These are phyloP conservation scores for Fusarium bulbicola DNA, from an alignment of 2,329 filamentous ascomycete genomes.

Conservation along the genomic window DNA sequence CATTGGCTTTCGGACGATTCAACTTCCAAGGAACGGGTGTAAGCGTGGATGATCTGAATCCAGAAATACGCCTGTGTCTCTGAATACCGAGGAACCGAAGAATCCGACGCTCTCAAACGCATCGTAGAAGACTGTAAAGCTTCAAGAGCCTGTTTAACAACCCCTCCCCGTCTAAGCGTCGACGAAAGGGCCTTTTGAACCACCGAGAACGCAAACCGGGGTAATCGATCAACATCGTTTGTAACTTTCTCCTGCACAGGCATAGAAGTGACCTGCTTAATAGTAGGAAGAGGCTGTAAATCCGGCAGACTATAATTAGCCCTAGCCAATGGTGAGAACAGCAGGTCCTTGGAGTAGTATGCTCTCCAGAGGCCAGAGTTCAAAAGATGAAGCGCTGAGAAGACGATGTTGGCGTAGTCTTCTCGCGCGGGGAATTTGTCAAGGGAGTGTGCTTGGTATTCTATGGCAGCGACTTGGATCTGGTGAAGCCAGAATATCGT, in stretches of 20 bases:
- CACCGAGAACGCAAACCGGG: slow-evolving; percentile 45
- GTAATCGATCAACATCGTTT: slow-evolving; percentile 32
- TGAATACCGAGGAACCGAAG: slow-evolving; percentile 40
- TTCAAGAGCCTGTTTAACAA: slow-evolving; percentile 42
- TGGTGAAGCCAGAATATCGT: slow-evolving; percentile 49
- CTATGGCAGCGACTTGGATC: slow-evolving; percentile 44
- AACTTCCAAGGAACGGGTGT: slow-evolving; percentile 21
- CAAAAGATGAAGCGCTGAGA: slow-evolving; percentile 42
- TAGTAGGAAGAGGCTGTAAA: slow-evolving; percentile 41
- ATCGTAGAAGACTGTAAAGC: slow-evolving; percentile 40
- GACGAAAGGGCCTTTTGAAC: slow-evolving; percentile 39
- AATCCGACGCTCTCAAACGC: slow-evolving; percentile 24
- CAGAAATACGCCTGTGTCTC: slow-evolving; percentile 48
- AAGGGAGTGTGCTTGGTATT: slow-evolving; percentile 30
- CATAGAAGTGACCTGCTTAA: background rate
- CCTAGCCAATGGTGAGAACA: slow-evolving; percentile 45
- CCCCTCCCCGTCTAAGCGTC: slow-evolving; percentile 29
- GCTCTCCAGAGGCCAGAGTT: slow-evolving; percentile 44
- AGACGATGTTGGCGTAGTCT: slow-evolving; percentile 39
- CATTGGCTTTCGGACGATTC: background rate
- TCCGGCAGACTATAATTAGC: slow-evolving; percentile 46
- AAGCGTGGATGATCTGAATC: slow-evolving; percentile 41
- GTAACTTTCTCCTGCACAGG: accelerated
- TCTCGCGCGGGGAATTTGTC: slow-evolving; percentile 16
- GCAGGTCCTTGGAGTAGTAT: slow-evolving; percentile 46